Conservation (phyloP, 169 alveolate genomes). For the Miamiensis avidus region DNA sequence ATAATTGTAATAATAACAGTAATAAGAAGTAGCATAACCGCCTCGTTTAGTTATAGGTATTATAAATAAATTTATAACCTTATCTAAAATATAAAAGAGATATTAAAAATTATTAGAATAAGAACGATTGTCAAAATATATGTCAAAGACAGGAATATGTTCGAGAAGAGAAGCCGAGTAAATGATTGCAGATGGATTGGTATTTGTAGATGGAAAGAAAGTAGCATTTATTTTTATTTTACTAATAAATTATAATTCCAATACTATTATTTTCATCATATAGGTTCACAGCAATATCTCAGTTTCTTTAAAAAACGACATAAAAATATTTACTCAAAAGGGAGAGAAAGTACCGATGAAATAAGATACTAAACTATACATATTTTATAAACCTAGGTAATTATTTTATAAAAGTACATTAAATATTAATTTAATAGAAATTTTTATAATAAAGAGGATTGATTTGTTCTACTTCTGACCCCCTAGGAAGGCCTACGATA, state of each 20-base stretch:
- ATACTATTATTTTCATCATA: too few relatives aligned
- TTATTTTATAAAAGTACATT: too few relatives aligned
- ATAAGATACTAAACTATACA: constrained; percentile 38
- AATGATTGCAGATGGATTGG: constrained; percentile 34
- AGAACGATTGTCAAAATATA: constrained; percentile 36
- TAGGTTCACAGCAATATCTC: constrained; percentile 8
- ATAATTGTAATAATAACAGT: too few relatives aligned
- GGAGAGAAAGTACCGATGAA: constrained; percentile 44
- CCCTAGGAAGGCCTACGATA: constrained; percentile 38
- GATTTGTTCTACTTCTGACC: constrained; percentile 40
- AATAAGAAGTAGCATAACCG: neutral
- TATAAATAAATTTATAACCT: too few relatives aligned
- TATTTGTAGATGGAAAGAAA: constrained; percentile 40
- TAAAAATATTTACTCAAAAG: constrained; percentile 34
- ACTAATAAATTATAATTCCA: neutral
- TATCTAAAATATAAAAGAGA: too few relatives aligned
- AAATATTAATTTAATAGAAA: too few relatives aligned
- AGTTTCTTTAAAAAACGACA: constrained; percentile 31
- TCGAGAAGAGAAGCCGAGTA: constrained; percentile 52
- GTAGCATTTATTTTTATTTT: neutral
- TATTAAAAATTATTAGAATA: neutral
- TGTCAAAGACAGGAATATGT: constrained; percentile 36
- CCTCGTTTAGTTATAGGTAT: neutral
- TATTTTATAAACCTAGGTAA: constrained; percentile 49
- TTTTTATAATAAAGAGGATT: too few relatives aligned